Conservation (phyloP, 208 protist species). For the Vickermania ingenoplastis region DNA sequence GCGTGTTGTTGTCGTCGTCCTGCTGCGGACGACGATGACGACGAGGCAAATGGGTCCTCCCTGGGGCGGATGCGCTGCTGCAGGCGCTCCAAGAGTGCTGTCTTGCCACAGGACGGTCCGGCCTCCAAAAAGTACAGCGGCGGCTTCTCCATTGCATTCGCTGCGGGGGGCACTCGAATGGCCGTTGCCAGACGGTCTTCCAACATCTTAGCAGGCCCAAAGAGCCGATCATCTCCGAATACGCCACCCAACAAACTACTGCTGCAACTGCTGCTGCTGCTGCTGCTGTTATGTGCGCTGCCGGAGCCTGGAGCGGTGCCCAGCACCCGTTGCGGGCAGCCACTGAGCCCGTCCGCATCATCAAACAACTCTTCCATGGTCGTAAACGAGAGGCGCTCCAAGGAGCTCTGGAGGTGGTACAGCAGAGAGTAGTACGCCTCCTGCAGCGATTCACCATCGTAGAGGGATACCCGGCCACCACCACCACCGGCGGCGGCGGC, state of each 20-base stretch:
- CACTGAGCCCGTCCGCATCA: slow-evolving; percentile 32
- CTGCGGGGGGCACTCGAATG: slow-evolving; percentile 41
- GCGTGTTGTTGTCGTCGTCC: no score
- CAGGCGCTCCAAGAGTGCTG: slow-evolving; percentile 60
- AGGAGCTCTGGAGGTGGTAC: slow-evolving; percentile 41
- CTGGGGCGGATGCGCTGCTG: slow-evolving; percentile 28
- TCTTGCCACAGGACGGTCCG: slow-evolving; percentile 57
- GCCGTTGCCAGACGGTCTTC: slow-evolving; percentile 62
- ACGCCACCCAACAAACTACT: not conserved
- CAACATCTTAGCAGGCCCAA: slow-evolving; percentile 66
- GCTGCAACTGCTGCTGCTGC: not conserved
- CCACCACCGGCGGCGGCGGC: not conserved
- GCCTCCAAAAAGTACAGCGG: slow-evolving; percentile 68
- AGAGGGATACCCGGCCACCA: not conserved
- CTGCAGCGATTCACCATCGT: slow-evolving; percentile 35
- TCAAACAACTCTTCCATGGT: slow-evolving; percentile 52
- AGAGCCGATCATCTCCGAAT: slow-evolving; percentile 53
- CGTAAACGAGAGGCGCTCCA: slow-evolving; percentile 41
- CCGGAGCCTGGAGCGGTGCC: no score
- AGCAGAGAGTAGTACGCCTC: slow-evolving; percentile 71
- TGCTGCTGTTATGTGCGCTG: not conserved
- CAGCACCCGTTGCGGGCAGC: no score
- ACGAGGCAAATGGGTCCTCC: slow-evolving; percentile 11
- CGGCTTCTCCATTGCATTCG: slow-evolving; percentile 28
- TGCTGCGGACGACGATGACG: not conserved